A percentile compares a stretch with the other conserved stretches of the same genome.
These are phyloP conservation scores for Antitrichia curtipendula DNA, from an alignment of 225 moss, liverwort and hornwort genomes.

Conservation along the genomic window DNA sequence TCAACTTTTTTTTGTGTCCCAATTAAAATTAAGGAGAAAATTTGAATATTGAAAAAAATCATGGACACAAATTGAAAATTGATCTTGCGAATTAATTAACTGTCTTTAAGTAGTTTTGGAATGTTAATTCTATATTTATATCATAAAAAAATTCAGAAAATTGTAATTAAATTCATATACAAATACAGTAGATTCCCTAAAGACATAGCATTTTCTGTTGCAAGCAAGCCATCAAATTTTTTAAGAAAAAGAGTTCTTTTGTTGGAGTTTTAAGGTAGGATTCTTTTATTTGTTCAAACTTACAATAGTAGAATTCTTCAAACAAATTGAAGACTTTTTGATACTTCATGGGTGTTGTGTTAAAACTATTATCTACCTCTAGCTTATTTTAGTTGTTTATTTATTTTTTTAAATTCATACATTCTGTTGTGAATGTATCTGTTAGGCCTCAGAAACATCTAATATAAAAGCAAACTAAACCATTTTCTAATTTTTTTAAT, in stretches of 20 bases:
- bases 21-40: accelerated
- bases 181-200: not conserved
- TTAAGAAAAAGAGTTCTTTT: not conserved
- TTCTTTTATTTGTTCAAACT: not conserved
- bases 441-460: too few species aligned
- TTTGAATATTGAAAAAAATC: not conserved
- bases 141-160: not conserved
- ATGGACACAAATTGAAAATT: not conserved
- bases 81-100: not conserved
- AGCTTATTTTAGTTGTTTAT: not conserved
- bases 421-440: not conserved
- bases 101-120: not conserved
- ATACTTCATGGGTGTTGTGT: not conserved
- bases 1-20: not conserved
- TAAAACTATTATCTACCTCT: not conserved
- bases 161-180: not conserved
- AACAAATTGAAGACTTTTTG: not conserved
- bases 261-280: not conserved
- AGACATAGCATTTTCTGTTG: not conserved
- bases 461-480: too few species aligned
- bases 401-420: not conserved
- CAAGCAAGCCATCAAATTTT: not conserved
- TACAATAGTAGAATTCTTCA: not conserved
- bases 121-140: not conserved
- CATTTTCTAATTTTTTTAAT: too few species aligned